Conservation (phyloP, 192 early-diverging fungal genomes). For the Umbelopsis ramanniana region DNA sequence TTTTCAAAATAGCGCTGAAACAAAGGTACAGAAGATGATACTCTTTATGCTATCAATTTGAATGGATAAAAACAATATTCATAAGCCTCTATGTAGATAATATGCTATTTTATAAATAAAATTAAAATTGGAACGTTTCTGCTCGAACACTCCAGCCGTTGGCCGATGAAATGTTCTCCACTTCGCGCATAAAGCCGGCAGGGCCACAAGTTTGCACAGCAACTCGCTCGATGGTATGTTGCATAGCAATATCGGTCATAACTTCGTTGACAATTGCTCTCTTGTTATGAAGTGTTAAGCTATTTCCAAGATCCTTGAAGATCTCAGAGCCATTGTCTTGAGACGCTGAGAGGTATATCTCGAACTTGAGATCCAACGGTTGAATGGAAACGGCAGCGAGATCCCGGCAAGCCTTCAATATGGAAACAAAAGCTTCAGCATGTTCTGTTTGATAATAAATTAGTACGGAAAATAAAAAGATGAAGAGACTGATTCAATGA, state of each 20-base stretch:
- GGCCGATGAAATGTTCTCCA: constrained; percentile 29
- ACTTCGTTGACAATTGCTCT: neutral
- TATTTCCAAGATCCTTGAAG: neutral
- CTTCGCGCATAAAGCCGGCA: constrained; percentile 34
- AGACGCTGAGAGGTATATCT: constrained; percentile 28
- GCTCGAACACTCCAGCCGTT: constrained; percentile 34
- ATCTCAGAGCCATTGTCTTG: neutral
- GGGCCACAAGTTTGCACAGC: constrained; percentile 46
- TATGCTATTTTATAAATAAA: too few relatives aligned
- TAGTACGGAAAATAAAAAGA: neutral
- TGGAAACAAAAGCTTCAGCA: constrained; percentile 24
- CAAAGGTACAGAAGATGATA: too few relatives aligned
- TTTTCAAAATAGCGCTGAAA: too few relatives aligned
- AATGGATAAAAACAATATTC: too few relatives aligned
- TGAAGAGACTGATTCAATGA: too few relatives aligned
- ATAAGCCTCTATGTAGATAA: too few relatives aligned
- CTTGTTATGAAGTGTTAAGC: neutral
- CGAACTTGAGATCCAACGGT: constrained; percentile 25
- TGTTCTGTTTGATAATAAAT: constrained; percentile 25
- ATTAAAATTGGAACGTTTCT: constrained; percentile 51
- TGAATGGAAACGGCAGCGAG: constrained; percentile 12
- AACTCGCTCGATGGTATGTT: constrained; percentile 23
- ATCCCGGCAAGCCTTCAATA: constrained; percentile 27
- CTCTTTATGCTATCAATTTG: too few relatives aligned
- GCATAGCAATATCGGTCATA: neutral